Percentiles rank a stretch among this genome's conserved stretches.
These are phyloP conservation scores for Paramecium biaurelia DNA, from an alignment of 73 alveolate genomes.

Conservation along the genomic window DNA sequence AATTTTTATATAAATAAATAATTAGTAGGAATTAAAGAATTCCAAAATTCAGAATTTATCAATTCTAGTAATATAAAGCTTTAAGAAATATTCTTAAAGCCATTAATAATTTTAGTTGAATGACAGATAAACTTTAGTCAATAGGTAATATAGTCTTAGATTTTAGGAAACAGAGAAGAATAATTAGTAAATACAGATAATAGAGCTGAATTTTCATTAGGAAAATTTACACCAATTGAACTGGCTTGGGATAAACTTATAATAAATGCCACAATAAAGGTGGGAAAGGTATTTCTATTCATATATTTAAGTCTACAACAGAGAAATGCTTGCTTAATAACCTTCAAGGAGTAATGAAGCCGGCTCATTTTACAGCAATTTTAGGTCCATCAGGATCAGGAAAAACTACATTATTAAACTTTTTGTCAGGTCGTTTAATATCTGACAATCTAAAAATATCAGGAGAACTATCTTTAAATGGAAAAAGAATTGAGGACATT, in stretches of 20 bases:
- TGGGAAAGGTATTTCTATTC: background rate
- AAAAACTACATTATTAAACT: conserved; percentile 66
- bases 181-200: background rate
- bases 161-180: conserved; percentile 14
- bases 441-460: conserved; percentile 61
- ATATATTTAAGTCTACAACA: background rate
- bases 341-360: conserved; percentile 66
- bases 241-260: conserved; percentile 61
- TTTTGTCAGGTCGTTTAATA: conserved; percentile 64
- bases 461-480: conserved; percentile 57
- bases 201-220: conserved; percentile 29
- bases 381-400: conserved; percentile 81
- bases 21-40: background rate
- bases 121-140: background rate
- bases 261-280: conserved; percentile 49
- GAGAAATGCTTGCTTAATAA: conserved; percentile 57
- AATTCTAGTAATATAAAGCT: conserved; percentile 18
- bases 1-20: background rate
- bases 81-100: background rate
- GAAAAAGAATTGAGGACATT: conserved; percentile 55
- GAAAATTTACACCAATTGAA: conserved; percentile 59
- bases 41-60: conserved; percentile 14
- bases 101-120: background rate
- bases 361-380: conserved; percentile 71
- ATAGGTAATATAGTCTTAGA: background rate